Evolutionary conservation across 2,329 filamentous ascomycete genomes (phyloP).

Genomic region (Colletotrichum tanaceti): DNA sequence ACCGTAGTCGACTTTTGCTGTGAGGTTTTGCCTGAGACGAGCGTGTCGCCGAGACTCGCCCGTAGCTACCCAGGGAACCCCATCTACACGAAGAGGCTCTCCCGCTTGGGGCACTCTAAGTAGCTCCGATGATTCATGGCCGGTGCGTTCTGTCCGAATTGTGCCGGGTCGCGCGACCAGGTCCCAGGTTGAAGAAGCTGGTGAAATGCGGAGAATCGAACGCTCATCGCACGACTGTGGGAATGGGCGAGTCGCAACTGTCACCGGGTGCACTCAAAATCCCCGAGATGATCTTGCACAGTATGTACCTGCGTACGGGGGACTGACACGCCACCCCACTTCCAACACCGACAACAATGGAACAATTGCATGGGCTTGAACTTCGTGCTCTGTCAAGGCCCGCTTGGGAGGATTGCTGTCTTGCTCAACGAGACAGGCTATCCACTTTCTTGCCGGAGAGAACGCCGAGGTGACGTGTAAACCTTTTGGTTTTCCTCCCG

Average conservation of each 20-base stretch:
- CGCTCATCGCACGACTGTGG: constrained; percentile 33
- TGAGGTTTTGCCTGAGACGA: constrained; percentile 2
- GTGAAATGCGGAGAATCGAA: constrained; percentile 30
- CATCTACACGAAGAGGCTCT: background rate
- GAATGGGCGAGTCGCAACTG: constrained; percentile 15
- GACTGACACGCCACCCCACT: constrained; percentile 11
- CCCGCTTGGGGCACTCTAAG: background rate
- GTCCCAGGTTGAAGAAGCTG: background rate
- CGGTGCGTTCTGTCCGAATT: background rate
- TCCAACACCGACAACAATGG: constrained; percentile 17
- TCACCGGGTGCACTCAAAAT: constrained; percentile 11
- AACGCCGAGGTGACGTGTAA: constrained; percentile 22
- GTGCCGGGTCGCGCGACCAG: background rate
- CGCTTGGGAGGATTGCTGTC: constrained; percentile 9
- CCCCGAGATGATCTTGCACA: constrained; percentile 40
- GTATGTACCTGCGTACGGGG: constrained; percentile 13
- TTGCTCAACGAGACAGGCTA: constrained; percentile 21
- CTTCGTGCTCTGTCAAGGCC: background rate
- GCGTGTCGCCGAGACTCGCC: constrained; percentile 12
- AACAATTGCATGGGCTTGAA: constrained; percentile 19
- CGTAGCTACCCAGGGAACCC: constrained; percentile 2
- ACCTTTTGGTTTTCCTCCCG: background rate
- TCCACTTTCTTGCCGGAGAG: constrained; percentile 27
- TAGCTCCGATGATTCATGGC: background rate
- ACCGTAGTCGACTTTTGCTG: background rate